phyloP scores from a whole-genome alignment of 179 eudicot genomes.

The Patellifolia procumbens region DNA sequence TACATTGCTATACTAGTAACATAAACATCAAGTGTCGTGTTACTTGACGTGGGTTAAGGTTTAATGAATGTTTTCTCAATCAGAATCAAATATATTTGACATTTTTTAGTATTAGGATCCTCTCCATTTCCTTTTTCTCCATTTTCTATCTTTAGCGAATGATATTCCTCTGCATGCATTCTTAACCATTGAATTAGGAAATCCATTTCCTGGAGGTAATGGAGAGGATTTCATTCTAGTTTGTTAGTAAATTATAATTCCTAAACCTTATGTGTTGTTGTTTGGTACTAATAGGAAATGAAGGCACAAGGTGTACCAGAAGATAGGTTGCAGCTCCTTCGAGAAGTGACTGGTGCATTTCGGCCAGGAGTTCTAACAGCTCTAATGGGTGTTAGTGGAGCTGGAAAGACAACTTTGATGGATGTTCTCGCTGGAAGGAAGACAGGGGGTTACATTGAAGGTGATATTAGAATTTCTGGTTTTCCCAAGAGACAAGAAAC shows the following conservation, averaged over 20 bases:
- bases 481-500: constrained; percentile 81
- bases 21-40: neutral
- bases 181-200: too few species aligned
- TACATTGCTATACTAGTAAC: too few species aligned
- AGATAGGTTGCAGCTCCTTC: constrained; percentile 74
- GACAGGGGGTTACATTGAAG: constrained; percentile 89
- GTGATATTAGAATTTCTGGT: constrained; percentile 77
- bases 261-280: neutral
- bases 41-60: neutral
- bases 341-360: constrained; percentile 76
- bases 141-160: too few species aligned
- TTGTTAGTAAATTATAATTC: too few species aligned
- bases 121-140: too few species aligned
- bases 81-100: too few species aligned
- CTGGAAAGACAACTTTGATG: constrained; percentile 94
- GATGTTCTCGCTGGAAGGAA: constrained; percentile 93
- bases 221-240: too few species aligned
- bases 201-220: too few species aligned
- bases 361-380: constrained; percentile 93
- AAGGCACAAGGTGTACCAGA: constrained; percentile 75
- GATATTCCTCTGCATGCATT: too few species aligned
- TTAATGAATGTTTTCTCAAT: neutral
- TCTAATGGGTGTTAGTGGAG: constrained; percentile 95
- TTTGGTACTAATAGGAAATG: constrained; percentile 63
- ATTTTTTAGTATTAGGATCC: too few species aligned